These are phyloP conservation scores for Lactuca saligna DNA, from an alignment of 129 eudicot species.

Conservation along the genomic window DNA sequence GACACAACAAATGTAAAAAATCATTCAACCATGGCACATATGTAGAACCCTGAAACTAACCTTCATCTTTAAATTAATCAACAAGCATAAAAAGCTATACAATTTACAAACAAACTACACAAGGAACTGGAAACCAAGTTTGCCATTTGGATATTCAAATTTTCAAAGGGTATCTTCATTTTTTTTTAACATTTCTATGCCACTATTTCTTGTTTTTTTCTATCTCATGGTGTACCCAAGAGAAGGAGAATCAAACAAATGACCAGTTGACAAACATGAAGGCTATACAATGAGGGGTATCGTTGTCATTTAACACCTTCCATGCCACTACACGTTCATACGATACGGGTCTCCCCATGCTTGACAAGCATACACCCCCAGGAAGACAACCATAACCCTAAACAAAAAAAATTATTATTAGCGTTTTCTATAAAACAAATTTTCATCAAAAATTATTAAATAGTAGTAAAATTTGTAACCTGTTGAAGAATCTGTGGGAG, in stretches of 20 bases:
- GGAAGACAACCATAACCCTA: conserved; percentile 65
- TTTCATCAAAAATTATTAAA: not conserved
- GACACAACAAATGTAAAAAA: too few species aligned
- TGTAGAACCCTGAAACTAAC: not conserved
- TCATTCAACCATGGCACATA: too few species aligned
- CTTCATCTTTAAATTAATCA: not conserved
- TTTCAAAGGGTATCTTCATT: not conserved
- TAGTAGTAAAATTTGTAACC: conserved; percentile 24
- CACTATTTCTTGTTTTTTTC: not conserved
- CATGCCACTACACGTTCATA: conserved; percentile 67
- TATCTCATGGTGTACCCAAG: not conserved
- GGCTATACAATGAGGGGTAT: conserved; percentile 54
- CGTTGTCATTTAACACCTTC: conserved; percentile 68
- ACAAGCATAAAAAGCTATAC: not conserved
- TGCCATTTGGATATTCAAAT: not conserved
- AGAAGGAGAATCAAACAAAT: conserved; percentile 46
- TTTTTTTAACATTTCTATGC: not conserved
- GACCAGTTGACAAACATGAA: conserved; percentile 78
- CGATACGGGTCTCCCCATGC: conserved; percentile 62
- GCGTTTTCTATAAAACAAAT: not conserved
- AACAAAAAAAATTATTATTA: not conserved
- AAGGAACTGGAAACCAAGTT: not conserved
- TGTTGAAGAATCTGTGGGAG: conserved; percentile 69
- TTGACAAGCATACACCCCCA: conserved; percentile 63
- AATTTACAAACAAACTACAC: not conserved